These are phyloP conservation scores for Prunus yedoensis DNA, from an alignment of 331 rosid genomes.

Conservation along the genomic window DNA sequence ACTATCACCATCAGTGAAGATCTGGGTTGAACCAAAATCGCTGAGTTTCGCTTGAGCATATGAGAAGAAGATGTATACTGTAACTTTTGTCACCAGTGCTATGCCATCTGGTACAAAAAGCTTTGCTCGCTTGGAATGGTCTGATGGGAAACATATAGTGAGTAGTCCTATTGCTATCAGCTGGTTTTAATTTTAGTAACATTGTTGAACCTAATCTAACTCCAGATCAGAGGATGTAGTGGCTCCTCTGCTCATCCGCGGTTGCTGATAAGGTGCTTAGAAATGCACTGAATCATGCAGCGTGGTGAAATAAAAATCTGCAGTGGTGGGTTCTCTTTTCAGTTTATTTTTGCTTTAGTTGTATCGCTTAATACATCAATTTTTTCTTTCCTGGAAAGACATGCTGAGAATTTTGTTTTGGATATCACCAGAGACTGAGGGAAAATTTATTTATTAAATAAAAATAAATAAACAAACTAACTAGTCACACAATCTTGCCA, in stretches of 20 bases:
- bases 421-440: too few species aligned
- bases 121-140: conserved; percentile 63
- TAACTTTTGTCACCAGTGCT: conserved; percentile 43
- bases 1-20: conserved; percentile 46
- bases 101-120: conserved; percentile 51
- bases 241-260: not conserved
- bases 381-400: not conserved
- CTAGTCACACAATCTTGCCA: too few species aligned
- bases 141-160: conserved; percentile 68
- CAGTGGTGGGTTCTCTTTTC: not conserved
- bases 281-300: not conserved
- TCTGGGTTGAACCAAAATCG: conserved; percentile 53
- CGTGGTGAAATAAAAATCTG: not conserved
- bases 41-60: conserved; percentile 37
- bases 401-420: not conserved
- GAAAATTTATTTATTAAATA: too few species aligned
- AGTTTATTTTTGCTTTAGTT: not conserved
- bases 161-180: conserved; percentile 68
- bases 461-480: too few species aligned
- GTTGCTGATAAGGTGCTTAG: not conserved
- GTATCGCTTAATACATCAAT: not conserved
- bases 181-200: conserved; percentile 41
- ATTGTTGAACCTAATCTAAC: not conserved
- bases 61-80: conserved; percentile 61
- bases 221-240: not conserved